Percentiles rank a stretch among this genome's conserved stretches.
phyloP scores from a whole-genome alignment of 257 asterid species.

The Pogostemon cablin region DNA sequence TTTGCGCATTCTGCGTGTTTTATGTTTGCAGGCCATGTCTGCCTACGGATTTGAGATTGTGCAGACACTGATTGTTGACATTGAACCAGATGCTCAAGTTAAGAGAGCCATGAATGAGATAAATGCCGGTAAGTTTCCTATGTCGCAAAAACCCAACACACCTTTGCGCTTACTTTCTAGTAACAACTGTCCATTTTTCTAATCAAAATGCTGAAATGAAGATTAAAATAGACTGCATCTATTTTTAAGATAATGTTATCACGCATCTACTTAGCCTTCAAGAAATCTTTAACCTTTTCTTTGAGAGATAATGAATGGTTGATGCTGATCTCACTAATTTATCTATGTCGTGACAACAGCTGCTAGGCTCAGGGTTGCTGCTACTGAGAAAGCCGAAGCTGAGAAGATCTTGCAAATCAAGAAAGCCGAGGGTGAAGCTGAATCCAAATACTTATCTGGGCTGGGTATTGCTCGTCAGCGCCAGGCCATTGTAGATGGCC shows the following conservation, averaged over 20 bases:
- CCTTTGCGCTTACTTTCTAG: background rate
- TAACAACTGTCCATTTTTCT: background rate
- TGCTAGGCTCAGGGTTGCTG: slow-evolving; percentile 51
- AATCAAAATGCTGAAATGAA: too few species aligned
- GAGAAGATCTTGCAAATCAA: slow-evolving; percentile 52
- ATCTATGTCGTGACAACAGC: slow-evolving; percentile 32
- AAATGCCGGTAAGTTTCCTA: slow-evolving; percentile 51
- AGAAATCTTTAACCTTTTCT: too few species aligned
- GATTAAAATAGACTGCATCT: too few species aligned
- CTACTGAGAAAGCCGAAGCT: slow-evolving; percentile 49
- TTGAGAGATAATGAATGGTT: too few species aligned
- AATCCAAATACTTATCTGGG: slow-evolving; percentile 50
- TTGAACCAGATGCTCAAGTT: slow-evolving; percentile 78
- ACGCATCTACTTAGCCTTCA: too few species aligned
- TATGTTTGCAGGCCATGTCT: slow-evolving; percentile 68
- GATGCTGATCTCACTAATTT: too few species aligned
- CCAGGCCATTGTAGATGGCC: slow-evolving; percentile 54
- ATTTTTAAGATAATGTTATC: too few species aligned
- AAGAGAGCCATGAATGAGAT: slow-evolving; percentile 90
- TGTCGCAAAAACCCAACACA: background rate
- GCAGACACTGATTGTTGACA: slow-evolving; percentile 83
- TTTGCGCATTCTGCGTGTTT: slow-evolving; percentile 1
- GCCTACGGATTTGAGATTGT: slow-evolving; percentile 83
- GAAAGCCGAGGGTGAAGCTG: slow-evolving; percentile 54
- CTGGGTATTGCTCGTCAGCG: slow-evolving; percentile 57